Conservation (phyloP, 148 eudicot species). For the Polygonum maritimum region DNA sequence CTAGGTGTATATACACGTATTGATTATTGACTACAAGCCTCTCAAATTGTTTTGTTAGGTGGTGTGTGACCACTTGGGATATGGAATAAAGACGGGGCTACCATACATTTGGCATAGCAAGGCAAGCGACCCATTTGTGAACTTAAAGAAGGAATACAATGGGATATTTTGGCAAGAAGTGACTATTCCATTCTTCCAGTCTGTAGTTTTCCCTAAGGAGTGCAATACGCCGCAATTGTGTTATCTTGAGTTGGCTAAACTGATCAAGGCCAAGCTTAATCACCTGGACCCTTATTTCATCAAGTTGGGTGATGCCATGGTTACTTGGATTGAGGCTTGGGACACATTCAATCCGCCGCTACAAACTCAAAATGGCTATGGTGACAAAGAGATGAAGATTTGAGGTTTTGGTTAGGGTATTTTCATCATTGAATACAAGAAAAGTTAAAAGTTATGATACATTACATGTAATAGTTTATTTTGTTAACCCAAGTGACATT, state of each 20-base stretch:
- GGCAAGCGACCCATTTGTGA: slow-evolving; percentile 11
- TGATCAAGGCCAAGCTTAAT: background rate
- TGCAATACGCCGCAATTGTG: background rate
- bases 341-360: background rate
- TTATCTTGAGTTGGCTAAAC: slow-evolving; percentile 8
- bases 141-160: background rate
- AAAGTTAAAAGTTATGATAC: background rate
- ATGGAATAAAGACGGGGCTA: slow-evolving; percentile 11
- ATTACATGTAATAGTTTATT: background rate
- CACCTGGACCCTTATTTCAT: slow-evolving; percentile 11
- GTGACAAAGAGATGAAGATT: background rate
- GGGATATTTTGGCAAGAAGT: slow-evolving; percentile 14
- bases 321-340: slow-evolving; percentile 9
- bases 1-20: too few species aligned
- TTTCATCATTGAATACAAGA: background rate
- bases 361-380: background rate
- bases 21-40: background rate
- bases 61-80: slow-evolving; percentile 12
- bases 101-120: slow-evolving; percentile 14
- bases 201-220: slow-evolving; percentile 3
- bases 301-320: slow-evolving; percentile 11
- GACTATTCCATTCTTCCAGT: slow-evolving; percentile 14
- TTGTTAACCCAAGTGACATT: background rate
- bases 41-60: slow-evolving; percentile 7
- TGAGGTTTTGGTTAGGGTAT: background rate